Evolutionary conservation across 352 stramenopile species (phyloP), one percentile per base, ranked within the genome.

Genomic region (Phytopythium ostracodes): DNA sequence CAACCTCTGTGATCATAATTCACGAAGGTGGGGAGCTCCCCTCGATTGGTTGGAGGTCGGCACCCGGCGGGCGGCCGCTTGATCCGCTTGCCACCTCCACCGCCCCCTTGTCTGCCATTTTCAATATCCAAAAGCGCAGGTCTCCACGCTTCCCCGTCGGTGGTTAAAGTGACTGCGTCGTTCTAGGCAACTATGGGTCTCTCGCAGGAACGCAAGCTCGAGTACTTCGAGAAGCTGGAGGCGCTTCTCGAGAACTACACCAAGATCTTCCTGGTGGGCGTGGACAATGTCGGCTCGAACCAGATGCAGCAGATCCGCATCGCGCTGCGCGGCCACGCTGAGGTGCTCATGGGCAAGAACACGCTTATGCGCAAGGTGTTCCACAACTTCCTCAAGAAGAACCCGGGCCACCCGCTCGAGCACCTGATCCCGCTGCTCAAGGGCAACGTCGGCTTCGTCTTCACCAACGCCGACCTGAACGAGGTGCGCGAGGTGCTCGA

Each of bases 301-400:
- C 98, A 99, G 87, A 98, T 99, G 77, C 97, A 99, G 77, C 80
- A 98, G 71, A 99, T 99, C 73, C 96, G 98, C 89, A 85, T 96
- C 40, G 86, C 84, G 31, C 92, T 99, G 24, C 96, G 97, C 68
- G 92, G 94, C 71, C 87, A 89, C 59, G 98, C 94, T 56, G 94
- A 98, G 54, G 81, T 99, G 55, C 89, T 99, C 66, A 99, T 99
- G 97, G 98, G 98, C 75, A 99, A 99, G 89, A 99, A 99, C 89
- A 99, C 98, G 71, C 96, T 99, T 76, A 99, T 99, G 89, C 89
- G 97, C 68, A 99, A 99, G 76, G 96, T 98, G 70, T 98, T 99
- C 69, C 84, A 83, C 74, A 97, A 97, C 69, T 99, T 93, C 83
- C 57, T 98, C 27, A 96, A 98, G 69, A 96, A 98, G 70, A 98